A percentile compares a stretch with the other conserved stretches of the same genome.
Evolutionary conservation across 805 yeast species (phyloP).

Genomic region (Cyberlindnera galapagoensis): DNA sequence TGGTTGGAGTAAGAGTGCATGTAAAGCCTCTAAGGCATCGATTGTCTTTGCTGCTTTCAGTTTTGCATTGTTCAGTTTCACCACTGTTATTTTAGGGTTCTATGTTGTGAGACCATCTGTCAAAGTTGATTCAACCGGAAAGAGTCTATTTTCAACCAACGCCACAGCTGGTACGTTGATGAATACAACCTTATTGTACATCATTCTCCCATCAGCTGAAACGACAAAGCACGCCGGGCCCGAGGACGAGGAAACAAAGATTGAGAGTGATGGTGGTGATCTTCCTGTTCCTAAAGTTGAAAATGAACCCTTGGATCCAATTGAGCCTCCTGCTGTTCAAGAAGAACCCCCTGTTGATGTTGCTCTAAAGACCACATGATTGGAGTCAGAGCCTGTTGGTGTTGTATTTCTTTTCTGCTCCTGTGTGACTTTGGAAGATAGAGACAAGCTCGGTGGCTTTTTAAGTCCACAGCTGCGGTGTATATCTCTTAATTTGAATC

Average conservation of each 20-base stretch:
- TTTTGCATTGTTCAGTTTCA: slow-evolving; percentile 11
- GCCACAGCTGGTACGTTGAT: neutral
- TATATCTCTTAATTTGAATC: too few species aligned
- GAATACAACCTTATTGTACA: too few species aligned
- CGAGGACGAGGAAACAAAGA: slow-evolving; percentile 5
- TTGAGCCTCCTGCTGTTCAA: neutral
- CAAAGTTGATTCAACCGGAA: neutral
- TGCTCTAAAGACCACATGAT: too few species aligned
- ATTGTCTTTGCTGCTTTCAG: slow-evolving; percentile 18
- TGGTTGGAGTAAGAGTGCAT: slow-evolving; percentile 3
- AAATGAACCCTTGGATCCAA: slow-evolving; percentile 1
- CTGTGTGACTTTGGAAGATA: too few species aligned
- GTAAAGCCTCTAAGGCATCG: slow-evolving; percentile 15
- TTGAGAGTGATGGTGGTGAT: neutral
- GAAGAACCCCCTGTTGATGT: slow-evolving; percentile 2
- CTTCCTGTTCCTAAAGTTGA: too few species aligned
- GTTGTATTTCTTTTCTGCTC: too few species aligned
- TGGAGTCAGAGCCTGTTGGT: too few species aligned
- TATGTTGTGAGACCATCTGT: slow-evolving; percentile 7
- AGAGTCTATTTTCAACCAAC: neutral
- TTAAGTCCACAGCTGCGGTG: too few species aligned
- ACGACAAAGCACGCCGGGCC: neutral
- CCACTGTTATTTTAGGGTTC: slow-evolving; percentile 8
- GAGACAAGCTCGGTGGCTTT: too few species aligned
- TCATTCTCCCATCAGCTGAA: too few species aligned